phyloP scores from a whole-genome alignment of 352 stramenopile species.

The Globisporangium abappressorium region DNA sequence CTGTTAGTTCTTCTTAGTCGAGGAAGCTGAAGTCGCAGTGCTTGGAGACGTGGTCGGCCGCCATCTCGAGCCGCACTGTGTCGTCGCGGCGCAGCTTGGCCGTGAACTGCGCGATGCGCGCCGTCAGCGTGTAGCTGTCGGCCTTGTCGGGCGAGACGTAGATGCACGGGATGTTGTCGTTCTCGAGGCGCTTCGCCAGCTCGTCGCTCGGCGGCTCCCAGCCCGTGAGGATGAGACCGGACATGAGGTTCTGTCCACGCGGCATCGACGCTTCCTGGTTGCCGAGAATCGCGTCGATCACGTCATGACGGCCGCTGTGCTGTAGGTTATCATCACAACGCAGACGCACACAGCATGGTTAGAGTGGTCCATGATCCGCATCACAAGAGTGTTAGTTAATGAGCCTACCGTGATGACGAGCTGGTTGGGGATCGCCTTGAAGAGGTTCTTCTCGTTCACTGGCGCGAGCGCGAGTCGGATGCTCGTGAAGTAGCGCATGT shows the following conservation, averaged over 20 bases:
- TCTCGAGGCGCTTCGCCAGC: conserved; percentile 64
- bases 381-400: neutral
- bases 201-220: conserved; percentile 74
- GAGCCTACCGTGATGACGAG: conserved; percentile 76
- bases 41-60: conserved; percentile 74
- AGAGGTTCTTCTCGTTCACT: conserved; percentile 71
- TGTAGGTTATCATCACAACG: conserved; percentile 17
- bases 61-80: conserved; percentile 68
- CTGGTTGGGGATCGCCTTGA: conserved; percentile 85
- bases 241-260: conserved; percentile 63
- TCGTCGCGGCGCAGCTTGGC: conserved; percentile 81
- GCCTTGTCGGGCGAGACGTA: conserved; percentile 81
- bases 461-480: conserved; percentile 77
- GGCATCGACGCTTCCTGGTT: conserved; percentile 75
- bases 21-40: conserved; percentile 84
- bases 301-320: conserved; percentile 78
- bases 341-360: neutral
- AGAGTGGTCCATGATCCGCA: neutral
- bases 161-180: conserved; percentile 85
- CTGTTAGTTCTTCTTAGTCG: conserved; percentile 17
- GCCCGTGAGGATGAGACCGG: conserved; percentile 80
- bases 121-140: conserved; percentile 86
- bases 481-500: conserved; percentile 82
- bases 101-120: conserved; percentile 75
- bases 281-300: conserved; percentile 84